phyloP scores from a whole-genome alignment of 2,329 filamentous ascomycete genomes.

The Neonectria magnoliae region DNA sequence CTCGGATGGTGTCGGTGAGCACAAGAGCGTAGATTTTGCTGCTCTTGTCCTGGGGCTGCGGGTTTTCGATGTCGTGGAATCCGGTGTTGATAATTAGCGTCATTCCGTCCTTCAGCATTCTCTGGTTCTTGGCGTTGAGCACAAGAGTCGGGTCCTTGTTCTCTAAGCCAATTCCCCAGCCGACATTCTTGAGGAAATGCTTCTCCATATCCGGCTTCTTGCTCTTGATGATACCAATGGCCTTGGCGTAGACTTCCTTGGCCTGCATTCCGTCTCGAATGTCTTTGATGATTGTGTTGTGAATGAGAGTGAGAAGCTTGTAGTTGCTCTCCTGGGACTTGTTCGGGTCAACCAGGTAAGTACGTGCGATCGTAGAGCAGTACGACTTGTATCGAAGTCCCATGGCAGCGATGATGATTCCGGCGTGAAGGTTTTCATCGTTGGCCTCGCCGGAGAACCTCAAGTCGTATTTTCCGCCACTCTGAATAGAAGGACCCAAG shows the following conservation, averaged over 20 bases:
- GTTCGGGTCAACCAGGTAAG: conserved; percentile 96
- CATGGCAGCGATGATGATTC: conserved; percentile 92
- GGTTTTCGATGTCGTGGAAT: conserved; percentile 88
- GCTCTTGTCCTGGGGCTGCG: conserved; percentile 87
- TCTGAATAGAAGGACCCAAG: conserved; percentile 89
- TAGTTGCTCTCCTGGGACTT: conserved; percentile 96
- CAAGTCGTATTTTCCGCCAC: conserved; percentile 93
- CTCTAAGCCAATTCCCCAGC: conserved; percentile 92
- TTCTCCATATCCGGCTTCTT: conserved; percentile 97
- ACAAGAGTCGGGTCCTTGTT: conserved; percentile 84
- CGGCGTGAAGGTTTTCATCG: conserved; percentile 84
- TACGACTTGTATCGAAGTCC: conserved; percentile 97
- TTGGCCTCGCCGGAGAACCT: conserved; percentile 82
- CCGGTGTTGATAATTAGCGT: conserved; percentile 91
- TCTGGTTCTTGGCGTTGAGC: conserved; percentile 86
- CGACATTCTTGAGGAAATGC: conserved; percentile 92
- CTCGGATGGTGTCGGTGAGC: conserved; percentile 92
- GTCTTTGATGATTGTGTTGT: conserved; percentile 90
- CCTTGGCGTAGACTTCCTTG: conserved; percentile 93
- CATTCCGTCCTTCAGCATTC: conserved; percentile 94
- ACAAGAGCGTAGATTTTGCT: conserved; percentile 90
- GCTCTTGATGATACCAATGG: conserved; percentile 78
- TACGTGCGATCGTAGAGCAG: conserved; percentile 89
- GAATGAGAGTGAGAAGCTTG: conserved; percentile 84
- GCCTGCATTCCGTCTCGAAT: conserved; percentile 85